Conservation (phyloP, 768 basidiomycete species). For the Russula sp. region DNA sequence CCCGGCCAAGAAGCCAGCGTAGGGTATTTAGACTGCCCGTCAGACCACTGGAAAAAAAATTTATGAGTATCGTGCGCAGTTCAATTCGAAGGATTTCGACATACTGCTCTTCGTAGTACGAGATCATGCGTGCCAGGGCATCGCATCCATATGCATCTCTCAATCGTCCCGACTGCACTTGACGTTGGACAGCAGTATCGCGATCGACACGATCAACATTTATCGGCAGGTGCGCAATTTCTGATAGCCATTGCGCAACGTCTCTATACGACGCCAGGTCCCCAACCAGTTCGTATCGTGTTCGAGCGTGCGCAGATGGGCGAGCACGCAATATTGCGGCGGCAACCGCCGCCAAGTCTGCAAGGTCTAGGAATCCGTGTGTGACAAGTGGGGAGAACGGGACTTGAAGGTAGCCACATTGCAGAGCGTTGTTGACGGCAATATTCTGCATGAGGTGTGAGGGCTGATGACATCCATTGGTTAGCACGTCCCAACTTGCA, state of each 20-base stretch:
- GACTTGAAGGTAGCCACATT: constrained; percentile 19
- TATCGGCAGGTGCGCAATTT: constrained; percentile 19
- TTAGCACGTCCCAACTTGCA: background rate
- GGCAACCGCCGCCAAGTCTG: constrained; percentile 28
- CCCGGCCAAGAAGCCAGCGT: constrained; percentile 29
- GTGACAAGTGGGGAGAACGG: constrained; percentile 25
- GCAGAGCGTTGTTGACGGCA: constrained; percentile 15
- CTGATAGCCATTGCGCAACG: constrained; percentile 24
- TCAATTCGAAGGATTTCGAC: background rate
- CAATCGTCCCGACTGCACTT: constrained; percentile 9
- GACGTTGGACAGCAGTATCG: constrained; percentile 17
- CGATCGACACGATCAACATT: constrained; percentile 21
- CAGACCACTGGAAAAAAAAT: constrained; percentile 24
- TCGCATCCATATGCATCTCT: constrained; percentile 24
- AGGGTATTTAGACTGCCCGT: constrained; percentile 29
- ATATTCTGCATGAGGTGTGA: constrained; percentile 33
- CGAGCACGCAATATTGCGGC: constrained; percentile 26
- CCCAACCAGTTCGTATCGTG: constrained; percentile 32
- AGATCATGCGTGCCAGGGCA: constrained; percentile 28
- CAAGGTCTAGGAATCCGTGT: constrained; percentile 32
- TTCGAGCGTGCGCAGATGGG: constrained; percentile 27
- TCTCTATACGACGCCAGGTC: constrained; percentile 28
- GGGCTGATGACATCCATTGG: constrained; percentile 22
- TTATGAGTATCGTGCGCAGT: background rate
- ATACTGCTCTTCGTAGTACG: constrained; percentile 30